Percentiles rank a stretch among this genome's conserved stretches.
phyloP scores from a whole-genome alignment of 495 filamentous ascomycete species.

The Trichocladium antarcticum region DNA sequence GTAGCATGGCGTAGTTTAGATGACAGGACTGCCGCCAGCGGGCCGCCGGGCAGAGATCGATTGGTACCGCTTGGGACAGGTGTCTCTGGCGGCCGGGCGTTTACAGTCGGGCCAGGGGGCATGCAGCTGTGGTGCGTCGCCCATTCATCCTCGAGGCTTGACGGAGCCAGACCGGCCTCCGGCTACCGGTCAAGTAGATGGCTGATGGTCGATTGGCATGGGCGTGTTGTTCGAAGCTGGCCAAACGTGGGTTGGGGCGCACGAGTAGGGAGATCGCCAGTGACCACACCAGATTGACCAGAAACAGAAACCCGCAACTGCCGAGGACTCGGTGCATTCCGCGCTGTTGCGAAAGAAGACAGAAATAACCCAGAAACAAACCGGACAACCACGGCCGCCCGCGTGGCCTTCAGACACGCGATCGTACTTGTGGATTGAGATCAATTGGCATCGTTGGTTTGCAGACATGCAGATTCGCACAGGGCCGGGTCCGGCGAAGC shows the following conservation, averaged over 20 bases:
- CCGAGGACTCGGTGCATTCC: no score
- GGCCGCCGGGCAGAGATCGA: slow-evolving; percentile 2
- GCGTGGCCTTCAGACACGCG: background rate
- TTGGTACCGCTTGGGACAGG: slow-evolving; percentile 10
- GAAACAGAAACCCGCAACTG: no score
- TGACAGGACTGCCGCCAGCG: background rate
- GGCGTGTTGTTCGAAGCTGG: no score
- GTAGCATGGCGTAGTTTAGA: background rate
- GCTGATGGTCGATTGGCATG: no score
- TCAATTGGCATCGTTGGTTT: no score
- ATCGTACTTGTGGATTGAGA: slow-evolving; percentile 3
- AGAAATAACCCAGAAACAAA: no score
- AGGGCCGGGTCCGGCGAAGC: background rate
- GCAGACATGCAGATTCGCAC: background rate
- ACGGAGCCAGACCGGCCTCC: background rate
- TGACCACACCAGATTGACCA: no score
- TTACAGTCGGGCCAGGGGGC: slow-evolving; percentile 10
- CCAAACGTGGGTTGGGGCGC: no score
- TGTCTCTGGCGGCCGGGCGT: slow-evolving; percentile 8
- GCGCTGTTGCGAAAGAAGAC: no score
- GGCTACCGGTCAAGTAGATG: no score
- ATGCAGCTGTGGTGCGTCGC: slow-evolving; percentile 6
- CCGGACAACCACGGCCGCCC: no score
- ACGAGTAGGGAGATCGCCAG: no score
- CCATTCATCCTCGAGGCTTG: slow-evolving; percentile 9